A percentile compares a stretch with the other conserved stretches of the same genome.
Conservation (phyloP, 2,329 filamentous ascomycete species). For the Penicillium sp. region DNA sequence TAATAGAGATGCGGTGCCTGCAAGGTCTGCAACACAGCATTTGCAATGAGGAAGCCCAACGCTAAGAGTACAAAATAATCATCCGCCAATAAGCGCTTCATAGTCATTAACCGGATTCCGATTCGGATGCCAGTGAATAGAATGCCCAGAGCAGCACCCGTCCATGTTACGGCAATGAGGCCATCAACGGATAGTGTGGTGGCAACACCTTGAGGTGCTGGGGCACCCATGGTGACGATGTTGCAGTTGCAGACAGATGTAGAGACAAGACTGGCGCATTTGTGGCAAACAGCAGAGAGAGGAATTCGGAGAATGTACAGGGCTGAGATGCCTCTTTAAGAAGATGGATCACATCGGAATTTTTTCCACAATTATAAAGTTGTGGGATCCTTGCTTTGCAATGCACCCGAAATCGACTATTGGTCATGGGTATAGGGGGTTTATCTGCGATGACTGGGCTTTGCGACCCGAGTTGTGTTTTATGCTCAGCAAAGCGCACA, state of each 20-base stretch:
- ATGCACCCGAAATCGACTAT: neutral
- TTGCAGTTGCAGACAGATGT: neutral
- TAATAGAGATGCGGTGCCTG: constrained; percentile 23
- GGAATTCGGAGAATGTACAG: neutral
- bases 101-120: constrained; percentile 12
- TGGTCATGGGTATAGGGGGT: neutral
- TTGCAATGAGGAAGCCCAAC: constrained; percentile 14
- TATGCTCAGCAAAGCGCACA: neutral
- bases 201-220: constrained; percentile 7
- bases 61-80: constrained; percentile 20
- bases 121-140: constrained; percentile 14
- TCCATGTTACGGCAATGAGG: constrained; percentile 19
- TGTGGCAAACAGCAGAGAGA: neutral
- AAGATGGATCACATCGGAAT: neutral
- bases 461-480: neutral
- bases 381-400: neutral
- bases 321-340: neutral
- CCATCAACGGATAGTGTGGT: constrained; percentile 12
- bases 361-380: neutral
- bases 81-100: constrained; percentile 17
- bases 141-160: constrained; percentile 16
- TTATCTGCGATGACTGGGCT: neutral
- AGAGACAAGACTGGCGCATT: neutral
- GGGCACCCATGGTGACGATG: neutral
- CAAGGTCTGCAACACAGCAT: constrained; percentile 20